Base-by-base conservation (phyloP, 805 yeast genomes). In the Starmerella etchellsii region DNA sequence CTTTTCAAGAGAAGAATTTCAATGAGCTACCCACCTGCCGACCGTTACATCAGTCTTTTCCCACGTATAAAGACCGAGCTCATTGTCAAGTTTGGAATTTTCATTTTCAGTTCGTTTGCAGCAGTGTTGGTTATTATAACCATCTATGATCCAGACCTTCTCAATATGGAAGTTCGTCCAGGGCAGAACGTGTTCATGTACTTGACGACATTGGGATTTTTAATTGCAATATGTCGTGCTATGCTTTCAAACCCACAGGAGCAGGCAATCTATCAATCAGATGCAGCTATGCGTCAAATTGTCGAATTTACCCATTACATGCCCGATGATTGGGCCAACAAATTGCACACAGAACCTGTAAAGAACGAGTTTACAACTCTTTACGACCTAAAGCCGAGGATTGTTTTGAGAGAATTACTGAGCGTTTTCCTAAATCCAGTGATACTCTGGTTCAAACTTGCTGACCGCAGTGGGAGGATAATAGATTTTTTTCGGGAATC, bases 401-500 rank as follows among this genome's bases (percentile, higher is more conserved):
- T 85, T 10, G 69, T 91, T 14, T 38, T 81, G 3, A 72, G 81
- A 54, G 98, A 91, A 58, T 64, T 93, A 26, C 68, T 82, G 26
- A 82, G 95, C 55, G 68, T 91, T 50, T 61, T 88, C 1, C 59
- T 88, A 49, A 78, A 94, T 1, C 99, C 98, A 1, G 81, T 85
- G 46, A 73, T 91, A n/a, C 63, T 91, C 16, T 85, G 94, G 81
- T 76, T 79, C 55, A 74, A 83, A 16, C 64, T 91, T 22, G 84
- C 95, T 3, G 69, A 70, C 37, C 69, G 75, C 21, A 66, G 88
- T 13, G 87, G 81, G 23, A 68, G 74, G 22, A 80, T 91, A 34
- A 73, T 91, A 25, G 97, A 91, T 55, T 91, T 91, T 55, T 83
- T 88, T 59, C 65, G 97, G 41, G 96, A 88, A 44, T 79, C 74